Base-by-base conservation (phyloP, 2,329 filamentous ascomycete species). In the Aureobasidium uvarum region DNA sequence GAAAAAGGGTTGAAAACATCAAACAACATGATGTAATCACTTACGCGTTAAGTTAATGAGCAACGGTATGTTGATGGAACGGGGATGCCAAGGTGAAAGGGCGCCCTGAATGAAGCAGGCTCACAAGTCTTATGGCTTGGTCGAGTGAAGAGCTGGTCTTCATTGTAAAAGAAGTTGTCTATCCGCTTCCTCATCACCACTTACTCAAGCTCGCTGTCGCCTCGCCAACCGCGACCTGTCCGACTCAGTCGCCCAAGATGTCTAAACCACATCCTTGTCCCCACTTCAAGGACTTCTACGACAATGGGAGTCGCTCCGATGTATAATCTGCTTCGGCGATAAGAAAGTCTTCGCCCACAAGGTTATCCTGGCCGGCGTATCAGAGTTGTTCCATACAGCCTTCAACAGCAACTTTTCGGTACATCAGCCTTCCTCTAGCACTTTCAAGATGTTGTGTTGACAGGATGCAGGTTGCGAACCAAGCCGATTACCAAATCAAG, bases 1-100 rank as follows among this genome's bases (percentile, higher is more conserved):
- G 20, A 63, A 48, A 31, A 60, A 60, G 31, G 55, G 55, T 16
- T 56, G 52, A 55, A 25, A 54, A 16, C 11, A 18, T 25, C 4
- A 39, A 8, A 23, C 33, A 7, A 6, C n/a, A 39, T 16, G 6
- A 38, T 28, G 38, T 14, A 10, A 41, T 36, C 33, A 36, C 11
- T 11, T 4, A 36, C 33, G 33, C 33, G 13, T 11, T 41, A 5
- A 4, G 18, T 18, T 6, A 3, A 1, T 41, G 16, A 41, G 38
- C 38, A 41, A 18, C 5, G 14, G 38, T 41, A 41, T 41, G 33
- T 36, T 13, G 33, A 36, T 36, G 33, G 33, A 33, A 7, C 28
- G 28, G 28, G n/a, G n/a, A n/a, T n/a, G n/a, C n/a, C n/a, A n/a
- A n/a, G n/a, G n/a, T n/a, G 5, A 28, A 3, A 28, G 28, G 28